phyloP scores from a whole-genome alignment of 169 alveolate species.

The Toxoplasma gondii region DNA sequence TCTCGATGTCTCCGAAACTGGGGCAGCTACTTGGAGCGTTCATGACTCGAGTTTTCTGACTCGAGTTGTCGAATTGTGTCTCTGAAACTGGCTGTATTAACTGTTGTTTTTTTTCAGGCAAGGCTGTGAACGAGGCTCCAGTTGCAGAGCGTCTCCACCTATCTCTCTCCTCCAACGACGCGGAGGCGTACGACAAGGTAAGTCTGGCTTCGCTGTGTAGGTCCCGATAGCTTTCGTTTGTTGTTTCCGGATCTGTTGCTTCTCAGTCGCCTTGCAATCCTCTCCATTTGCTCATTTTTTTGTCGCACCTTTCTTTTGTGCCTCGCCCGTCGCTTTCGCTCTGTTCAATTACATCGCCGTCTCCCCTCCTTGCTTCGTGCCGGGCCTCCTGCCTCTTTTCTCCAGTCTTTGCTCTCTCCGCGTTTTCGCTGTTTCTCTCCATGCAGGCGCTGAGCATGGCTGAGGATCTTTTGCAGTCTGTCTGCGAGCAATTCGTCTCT shows the following conservation, averaged over 20 bases:
- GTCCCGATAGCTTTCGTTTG: not conserved
- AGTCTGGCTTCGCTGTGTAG: not conserved
- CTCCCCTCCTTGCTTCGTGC: not conserved
- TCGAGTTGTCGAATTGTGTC: no score
- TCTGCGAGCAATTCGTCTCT: slow-evolving; percentile 78
- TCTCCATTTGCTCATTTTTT: not conserved
- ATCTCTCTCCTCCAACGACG: slow-evolving; percentile 75
- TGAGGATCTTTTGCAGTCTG: slow-evolving; percentile 79
- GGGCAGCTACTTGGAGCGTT: no score
- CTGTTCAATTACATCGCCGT: not conserved
- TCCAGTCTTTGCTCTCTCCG: no score
- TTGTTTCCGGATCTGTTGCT: not conserved
- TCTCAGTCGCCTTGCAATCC: not conserved
- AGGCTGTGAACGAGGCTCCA: slow-evolving; percentile 82
- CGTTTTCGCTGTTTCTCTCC: not conserved
- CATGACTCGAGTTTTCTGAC: no score
- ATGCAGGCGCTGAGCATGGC: slow-evolving; percentile 71
- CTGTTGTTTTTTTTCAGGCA: slow-evolving; percentile 18
- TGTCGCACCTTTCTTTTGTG: not conserved
- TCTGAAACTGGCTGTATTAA: no score
- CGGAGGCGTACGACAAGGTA: slow-evolving; percentile 73
- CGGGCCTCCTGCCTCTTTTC: no score
- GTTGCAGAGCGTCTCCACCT: slow-evolving; percentile 82
- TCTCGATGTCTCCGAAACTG: no score
- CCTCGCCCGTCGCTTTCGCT: not conserved